phyloP scores from a whole-genome alignment of 257 asterid species.

The Solanum tacnaense region DNA sequence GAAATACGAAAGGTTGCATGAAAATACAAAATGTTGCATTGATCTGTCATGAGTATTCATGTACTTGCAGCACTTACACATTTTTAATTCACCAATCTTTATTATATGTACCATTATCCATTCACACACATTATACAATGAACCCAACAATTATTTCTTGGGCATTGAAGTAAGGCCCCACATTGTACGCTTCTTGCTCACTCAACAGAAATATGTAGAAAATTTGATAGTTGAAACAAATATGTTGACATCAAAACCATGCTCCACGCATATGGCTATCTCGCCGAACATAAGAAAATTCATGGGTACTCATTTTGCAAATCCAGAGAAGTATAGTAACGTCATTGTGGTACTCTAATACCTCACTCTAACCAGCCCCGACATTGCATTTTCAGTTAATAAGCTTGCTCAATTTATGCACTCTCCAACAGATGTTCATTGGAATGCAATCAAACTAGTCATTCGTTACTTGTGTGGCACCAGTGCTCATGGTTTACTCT shows the following conservation, averaged over 20 bases:
- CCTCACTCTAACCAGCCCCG: neutral
- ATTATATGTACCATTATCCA: too few species aligned
- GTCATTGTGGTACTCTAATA: neutral
- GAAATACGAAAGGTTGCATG: too few species aligned
- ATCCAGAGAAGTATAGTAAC: neutral
- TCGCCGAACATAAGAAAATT: neutral
- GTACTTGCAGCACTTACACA: too few species aligned
- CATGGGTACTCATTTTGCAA: neutral
- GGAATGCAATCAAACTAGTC: neutral
- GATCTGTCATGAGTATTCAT: too few species aligned
- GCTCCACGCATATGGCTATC: too few species aligned
- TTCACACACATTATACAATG: too few species aligned
- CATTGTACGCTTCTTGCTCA: neutral
- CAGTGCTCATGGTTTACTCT: neutral
- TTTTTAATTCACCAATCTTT: too few species aligned
- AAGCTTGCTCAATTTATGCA: neutral
- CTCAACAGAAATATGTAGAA: neutral
- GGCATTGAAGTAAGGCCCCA: neutral
- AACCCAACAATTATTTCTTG: neutral
- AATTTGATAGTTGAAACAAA: neutral
- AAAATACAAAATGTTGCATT: too few species aligned
- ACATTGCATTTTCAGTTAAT: too few species aligned
- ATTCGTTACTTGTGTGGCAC: neutral
- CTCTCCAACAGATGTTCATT: neutral
- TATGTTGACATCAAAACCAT: too few species aligned